Percentiles rank a stretch among this genome's conserved stretches.
These are phyloP conservation scores for Trichoderma oligosporum DNA, from an alignment of 2,329 filamentous ascomycete species.

Conservation along the genomic window DNA sequence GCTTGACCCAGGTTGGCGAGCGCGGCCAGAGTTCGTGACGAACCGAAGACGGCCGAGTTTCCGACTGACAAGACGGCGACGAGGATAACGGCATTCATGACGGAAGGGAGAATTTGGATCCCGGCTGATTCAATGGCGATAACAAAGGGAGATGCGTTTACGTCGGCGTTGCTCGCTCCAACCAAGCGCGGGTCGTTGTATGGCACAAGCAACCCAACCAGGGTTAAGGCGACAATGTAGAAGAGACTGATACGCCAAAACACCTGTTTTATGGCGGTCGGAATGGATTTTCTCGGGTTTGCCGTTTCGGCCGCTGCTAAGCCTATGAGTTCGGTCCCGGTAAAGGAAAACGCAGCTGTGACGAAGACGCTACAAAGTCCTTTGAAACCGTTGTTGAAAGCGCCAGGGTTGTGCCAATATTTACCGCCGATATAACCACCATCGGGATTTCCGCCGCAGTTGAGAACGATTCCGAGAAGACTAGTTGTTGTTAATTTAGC, in stretches of 20 bases:
- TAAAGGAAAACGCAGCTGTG: constrained; percentile 71
- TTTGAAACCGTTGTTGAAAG: constrained; percentile 78
- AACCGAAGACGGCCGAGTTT: constrained; percentile 87
- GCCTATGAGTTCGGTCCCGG: constrained; percentile 71
- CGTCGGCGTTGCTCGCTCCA: constrained; percentile 55
- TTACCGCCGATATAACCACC: constrained; percentile 74
- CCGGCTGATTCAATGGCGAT: constrained; percentile 84
- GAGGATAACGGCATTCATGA: constrained; percentile 92
- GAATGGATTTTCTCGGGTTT: constrained; percentile 74
- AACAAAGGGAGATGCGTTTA: constrained; percentile 82
- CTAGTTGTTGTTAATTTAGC: constrained; percentile 37
- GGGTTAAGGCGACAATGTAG: constrained; percentile 75
- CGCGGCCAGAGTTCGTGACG: constrained; percentile 82
- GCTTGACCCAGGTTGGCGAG: constrained; percentile 85
- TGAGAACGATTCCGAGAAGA: constrained; percentile 78
- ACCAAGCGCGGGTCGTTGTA: constrained; percentile 65
- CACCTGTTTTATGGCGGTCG: constrained; percentile 85
- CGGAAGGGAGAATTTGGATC: constrained; percentile 73
- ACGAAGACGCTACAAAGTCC: constrained; percentile 76
- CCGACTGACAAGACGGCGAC: constrained; percentile 86
- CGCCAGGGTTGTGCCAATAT: constrained; percentile 74
- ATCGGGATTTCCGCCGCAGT: constrained; percentile 71
- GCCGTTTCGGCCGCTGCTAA: constrained; percentile 72
- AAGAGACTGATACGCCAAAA: constrained; percentile 93
- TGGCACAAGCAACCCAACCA: constrained; percentile 79